phyloP scores from a whole-genome alignment of 2,329 filamentous ascomycete genomes.

The Fusarium stilboides region DNA sequence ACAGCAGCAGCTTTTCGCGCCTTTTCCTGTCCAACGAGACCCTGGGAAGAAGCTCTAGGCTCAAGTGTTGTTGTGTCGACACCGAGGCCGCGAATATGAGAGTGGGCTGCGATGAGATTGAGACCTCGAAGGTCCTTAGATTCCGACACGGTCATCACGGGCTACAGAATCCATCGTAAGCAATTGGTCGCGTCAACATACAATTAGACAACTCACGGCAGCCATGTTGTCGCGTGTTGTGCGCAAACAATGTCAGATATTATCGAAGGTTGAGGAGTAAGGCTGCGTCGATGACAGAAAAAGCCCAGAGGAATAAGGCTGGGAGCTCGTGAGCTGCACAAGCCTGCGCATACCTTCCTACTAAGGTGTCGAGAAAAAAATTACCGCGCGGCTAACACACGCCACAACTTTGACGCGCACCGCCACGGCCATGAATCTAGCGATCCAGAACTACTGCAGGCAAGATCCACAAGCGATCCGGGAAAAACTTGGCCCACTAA shows the following conservation, averaged over 20 bases:
- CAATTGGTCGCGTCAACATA: conserved; percentile 11
- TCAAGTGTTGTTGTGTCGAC: conserved; percentile 94
- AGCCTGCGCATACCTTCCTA: conserved; percentile 23
- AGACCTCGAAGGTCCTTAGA: conserved; percentile 95
- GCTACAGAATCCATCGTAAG: conserved; percentile 58
- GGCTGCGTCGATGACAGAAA: conserved; percentile 23
- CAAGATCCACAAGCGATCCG: no score
- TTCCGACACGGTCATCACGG: conserved; percentile 87
- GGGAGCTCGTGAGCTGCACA: conserved; percentile 40
- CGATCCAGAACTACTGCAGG: not conserved
- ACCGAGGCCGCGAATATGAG: conserved; percentile 95
- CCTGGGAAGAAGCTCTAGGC: conserved; percentile 87
- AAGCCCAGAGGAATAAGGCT: conserved; percentile 27
- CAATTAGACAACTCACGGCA: conserved; percentile 62
- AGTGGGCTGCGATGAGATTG: conserved; percentile 98
- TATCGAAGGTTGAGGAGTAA: conserved; percentile 31
- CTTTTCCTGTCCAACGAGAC: conserved; percentile 95
- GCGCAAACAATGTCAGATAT: conserved; percentile 32
- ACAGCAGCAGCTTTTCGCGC: conserved; percentile 96
- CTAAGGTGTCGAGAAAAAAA: conserved; percentile 23
- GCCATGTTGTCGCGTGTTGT: conserved; percentile 61
- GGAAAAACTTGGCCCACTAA: no score
- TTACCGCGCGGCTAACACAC: conserved; percentile 39
- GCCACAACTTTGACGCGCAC: conserved; percentile 33
- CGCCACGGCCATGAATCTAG: conserved; percentile 25